These are phyloP conservation scores for Eremochloa ophiuroides DNA, from an alignment of 176 grass and related monocot species.

Conservation along the genomic window DNA sequence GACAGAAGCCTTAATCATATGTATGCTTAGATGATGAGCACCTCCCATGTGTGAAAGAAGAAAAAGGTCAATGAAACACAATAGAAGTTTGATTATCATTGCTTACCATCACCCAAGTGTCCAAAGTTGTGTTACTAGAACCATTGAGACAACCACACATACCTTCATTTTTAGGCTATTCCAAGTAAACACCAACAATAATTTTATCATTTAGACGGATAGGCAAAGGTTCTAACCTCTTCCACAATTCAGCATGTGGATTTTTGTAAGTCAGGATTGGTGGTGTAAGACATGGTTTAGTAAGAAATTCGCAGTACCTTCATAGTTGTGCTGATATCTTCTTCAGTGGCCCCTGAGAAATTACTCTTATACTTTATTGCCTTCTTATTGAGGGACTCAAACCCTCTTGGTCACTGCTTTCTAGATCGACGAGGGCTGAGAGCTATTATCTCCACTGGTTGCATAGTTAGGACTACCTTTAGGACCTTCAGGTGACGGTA, in stretches of 20 bases:
- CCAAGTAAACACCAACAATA: background rate
- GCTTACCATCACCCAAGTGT: too few species aligned
- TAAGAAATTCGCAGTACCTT: background rate
- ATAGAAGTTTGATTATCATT: too few species aligned
- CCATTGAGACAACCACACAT: too few species aligned
- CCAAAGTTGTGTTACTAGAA: too few species aligned
- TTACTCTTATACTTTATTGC: background rate
- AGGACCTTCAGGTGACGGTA: background rate
- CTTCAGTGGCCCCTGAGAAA: background rate
- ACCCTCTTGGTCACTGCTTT: background rate
- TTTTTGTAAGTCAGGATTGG: background rate
- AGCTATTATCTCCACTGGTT: background rate
- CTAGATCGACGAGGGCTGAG: background rate
- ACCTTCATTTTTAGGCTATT: too few species aligned
- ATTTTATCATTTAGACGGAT: background rate
- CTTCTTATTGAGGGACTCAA: background rate
- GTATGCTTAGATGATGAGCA: too few species aligned
- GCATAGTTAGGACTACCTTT: background rate
- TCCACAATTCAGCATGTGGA: background rate
- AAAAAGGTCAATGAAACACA: too few species aligned
- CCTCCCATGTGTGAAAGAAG: too few species aligned
- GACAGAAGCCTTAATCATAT: too few species aligned
- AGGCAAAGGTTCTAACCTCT: background rate
- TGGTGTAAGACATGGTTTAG: background rate
- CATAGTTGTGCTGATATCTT: background rate